Evolutionary conservation across 192 early-diverging fungal genomes (phyloP).

Genomic region (Backusella australiensis): DNA sequence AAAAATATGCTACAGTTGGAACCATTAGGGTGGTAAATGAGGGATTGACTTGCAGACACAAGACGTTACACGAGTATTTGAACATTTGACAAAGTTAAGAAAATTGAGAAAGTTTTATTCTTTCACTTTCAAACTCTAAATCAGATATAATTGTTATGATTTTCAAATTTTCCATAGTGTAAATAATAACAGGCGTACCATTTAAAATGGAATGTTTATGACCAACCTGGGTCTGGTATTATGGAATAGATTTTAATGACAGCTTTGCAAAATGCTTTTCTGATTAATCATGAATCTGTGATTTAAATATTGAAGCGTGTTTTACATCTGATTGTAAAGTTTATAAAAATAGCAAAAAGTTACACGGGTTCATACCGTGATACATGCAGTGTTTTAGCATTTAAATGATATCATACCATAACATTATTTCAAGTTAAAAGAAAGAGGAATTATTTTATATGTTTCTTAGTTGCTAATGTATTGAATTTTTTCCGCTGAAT

Average conservation of each 20-base stretch:
- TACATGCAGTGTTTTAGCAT: neutral
- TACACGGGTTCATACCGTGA: neutral
- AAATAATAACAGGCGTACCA: neutral
- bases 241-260: neutral
- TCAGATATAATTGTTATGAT: neutral
- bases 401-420: neutral
- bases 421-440: neutral
- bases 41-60: neutral
- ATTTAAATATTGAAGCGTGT: neutral
- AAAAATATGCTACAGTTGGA: neutral
- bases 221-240: neutral
- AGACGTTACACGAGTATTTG: neutral
- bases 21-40: neutral
- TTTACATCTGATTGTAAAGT: no score
- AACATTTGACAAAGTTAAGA: neutral
- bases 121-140: neutral
- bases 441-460: neutral
- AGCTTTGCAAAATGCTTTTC: neutral
- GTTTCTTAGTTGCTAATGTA: no score
- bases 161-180: neutral
- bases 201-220: neutral
- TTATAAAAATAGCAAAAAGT: neutral
- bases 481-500: no score
- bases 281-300: neutral
- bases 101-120: neutral